Percentiles rank a stretch among this genome's conserved stretches.
Conservation (phyloP, 495 filamentous ascomycete genomes). For the Penicillium chermesinum region DNA sequence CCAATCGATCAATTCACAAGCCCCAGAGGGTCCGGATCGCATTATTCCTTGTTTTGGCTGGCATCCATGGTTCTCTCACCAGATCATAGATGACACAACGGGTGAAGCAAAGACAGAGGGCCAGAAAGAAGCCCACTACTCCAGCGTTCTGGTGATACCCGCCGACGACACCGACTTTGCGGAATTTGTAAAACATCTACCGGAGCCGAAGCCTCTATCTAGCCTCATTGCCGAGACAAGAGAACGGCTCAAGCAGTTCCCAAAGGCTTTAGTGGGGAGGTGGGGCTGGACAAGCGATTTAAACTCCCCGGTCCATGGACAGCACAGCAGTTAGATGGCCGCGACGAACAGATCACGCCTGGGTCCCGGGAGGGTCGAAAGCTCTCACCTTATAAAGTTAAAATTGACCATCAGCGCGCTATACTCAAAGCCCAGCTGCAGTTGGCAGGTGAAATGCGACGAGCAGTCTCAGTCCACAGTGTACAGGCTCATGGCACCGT, state of each 20-base stretch:
- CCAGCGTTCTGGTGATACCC: constrained; percentile 55
- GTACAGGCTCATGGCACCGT: constrained; percentile 85
- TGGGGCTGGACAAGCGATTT: constrained; percentile 83
- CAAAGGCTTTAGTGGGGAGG: constrained; percentile 78
- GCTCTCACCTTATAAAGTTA: constrained; percentile 70
- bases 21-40: constrained; percentile 5
- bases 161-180: constrained; percentile 38
- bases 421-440: constrained; percentile 77
- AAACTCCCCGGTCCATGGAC: constrained; percentile 67
- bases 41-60: constrained; percentile 90
- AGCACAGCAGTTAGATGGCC: constrained; percentile 43
- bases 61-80: constrained; percentile 98
- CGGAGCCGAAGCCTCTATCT: constrained; percentile 65
- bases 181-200: constrained; percentile 61
- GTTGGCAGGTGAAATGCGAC: constrained; percentile 74
- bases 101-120: not conserved
- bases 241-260: constrained; percentile 54
- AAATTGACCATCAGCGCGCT: constrained; percentile 69
- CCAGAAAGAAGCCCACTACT: constrained; percentile 62
- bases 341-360: constrained; percentile 59
- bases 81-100: constrained; percentile 64
- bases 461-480: constrained; percentile 83
- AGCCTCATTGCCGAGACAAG: constrained; percentile 61
- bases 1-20: constrained; percentile 31
- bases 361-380: constrained; percentile 75